These are phyloP conservation scores for Limnanthes douglasii DNA, from an alignment of 345 rosid genomes.

Conservation along the genomic window DNA sequence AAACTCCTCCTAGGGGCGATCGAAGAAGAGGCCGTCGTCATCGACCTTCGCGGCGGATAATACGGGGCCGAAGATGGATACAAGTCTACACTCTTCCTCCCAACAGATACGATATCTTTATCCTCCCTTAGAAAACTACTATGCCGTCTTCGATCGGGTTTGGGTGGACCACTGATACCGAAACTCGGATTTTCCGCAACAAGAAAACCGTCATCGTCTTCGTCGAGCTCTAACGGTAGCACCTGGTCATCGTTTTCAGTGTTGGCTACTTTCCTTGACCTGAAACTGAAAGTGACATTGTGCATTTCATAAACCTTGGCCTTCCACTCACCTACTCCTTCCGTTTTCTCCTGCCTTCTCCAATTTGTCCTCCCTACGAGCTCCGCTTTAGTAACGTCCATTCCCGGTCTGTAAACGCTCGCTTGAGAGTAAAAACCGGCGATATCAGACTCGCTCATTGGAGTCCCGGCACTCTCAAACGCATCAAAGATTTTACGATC, in stretches of 20 bases:
- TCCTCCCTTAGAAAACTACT: slow-evolving; percentile 92
- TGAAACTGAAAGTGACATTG: slow-evolving; percentile 65
- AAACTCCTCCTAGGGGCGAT: slow-evolving; percentile 11
- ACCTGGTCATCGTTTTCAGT: slow-evolving; percentile 39
- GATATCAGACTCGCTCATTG: slow-evolving; percentile 49
- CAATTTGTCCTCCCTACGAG: slow-evolving; percentile 64
- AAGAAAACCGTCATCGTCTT: slow-evolving; percentile 85
- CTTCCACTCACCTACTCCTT: slow-evolving; percentile 65
- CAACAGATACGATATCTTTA: slow-evolving; percentile 46
- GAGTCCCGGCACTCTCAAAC: slow-evolving; percentile 56
- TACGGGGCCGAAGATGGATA: slow-evolving; percentile 27
- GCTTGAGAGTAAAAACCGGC: slow-evolving; percentile 50
- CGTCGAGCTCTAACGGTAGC: slow-evolving; percentile 50
- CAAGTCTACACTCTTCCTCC: slow-evolving; percentile 76
- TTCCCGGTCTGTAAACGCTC: slow-evolving; percentile 78
- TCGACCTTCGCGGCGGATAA: slow-evolving; percentile 24
- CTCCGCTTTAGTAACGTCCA: slow-evolving; percentile 85
- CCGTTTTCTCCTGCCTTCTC: slow-evolving; percentile 72
- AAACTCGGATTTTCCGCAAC: slow-evolving; percentile 81
- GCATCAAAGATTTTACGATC: slow-evolving; percentile 59
- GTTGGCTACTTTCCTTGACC: slow-evolving; percentile 38
- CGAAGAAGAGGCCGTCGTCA: slow-evolving; percentile 12
- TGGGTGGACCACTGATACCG: slow-evolving; percentile 15
- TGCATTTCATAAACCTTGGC: slow-evolving; percentile 65
- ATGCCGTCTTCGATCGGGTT: slow-evolving; percentile 41